A percentile compares a stretch with the other conserved stretches of the same genome.
These are phyloP conservation scores for Vigna reflexopilosa DNA, from an alignment of 306 rosid genomes.

Conservation along the genomic window DNA sequence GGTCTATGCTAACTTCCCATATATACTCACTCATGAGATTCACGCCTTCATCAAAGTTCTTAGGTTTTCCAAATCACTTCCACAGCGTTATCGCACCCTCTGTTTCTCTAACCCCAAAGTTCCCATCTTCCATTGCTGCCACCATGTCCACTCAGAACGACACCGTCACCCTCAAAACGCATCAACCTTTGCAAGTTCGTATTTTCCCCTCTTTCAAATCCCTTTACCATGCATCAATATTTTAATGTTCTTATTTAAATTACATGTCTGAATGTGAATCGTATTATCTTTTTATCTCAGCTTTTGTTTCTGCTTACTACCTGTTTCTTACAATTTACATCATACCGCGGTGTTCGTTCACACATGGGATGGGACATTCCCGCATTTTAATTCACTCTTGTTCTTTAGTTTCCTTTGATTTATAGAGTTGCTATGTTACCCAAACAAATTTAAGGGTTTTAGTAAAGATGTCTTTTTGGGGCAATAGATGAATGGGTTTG, in stretches of 20 bases:
- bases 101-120: constrained; percentile 8
- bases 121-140: constrained; percentile 49
- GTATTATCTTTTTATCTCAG: background rate
- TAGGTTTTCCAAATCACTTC: constrained; percentile 46
- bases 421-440: background rate
- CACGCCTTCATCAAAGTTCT: constrained; percentile 38
- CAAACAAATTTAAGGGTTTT: background rate
- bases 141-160: constrained; percentile 68
- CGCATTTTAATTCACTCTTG: background rate
- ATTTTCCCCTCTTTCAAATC: constrained; percentile 12
- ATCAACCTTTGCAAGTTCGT: constrained; percentile 69
- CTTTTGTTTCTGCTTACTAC: background rate
- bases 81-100: background rate
- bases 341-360: background rate
- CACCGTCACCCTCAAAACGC: constrained; percentile 43
- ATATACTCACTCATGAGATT: constrained; percentile 41
- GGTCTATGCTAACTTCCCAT: constrained; percentile 56
- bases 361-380: background rate
- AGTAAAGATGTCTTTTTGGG: background rate
- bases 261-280: background rate
- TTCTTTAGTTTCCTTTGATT: background rate
- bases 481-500: no score
- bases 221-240: background rate
- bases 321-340: constrained; percentile 1
- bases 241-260: background rate